These are phyloP conservation scores for Fusarium sacchari DNA, from an alignment of 2,329 filamentous ascomycete species.

Conservation along the genomic window DNA sequence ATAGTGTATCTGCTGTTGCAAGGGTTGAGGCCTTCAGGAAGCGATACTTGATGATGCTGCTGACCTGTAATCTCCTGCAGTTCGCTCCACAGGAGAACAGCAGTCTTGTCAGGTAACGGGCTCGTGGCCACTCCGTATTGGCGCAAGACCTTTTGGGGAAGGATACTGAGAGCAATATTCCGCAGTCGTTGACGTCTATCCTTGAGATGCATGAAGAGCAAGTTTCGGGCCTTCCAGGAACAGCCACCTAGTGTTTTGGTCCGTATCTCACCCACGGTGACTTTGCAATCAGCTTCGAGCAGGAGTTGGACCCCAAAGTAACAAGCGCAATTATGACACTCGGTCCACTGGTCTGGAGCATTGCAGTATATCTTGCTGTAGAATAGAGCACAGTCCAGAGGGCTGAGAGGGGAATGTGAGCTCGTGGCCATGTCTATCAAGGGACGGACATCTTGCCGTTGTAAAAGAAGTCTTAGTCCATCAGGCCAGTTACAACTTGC, in stretches of 20 bases:
- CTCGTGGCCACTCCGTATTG: background rate
- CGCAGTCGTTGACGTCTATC: background rate
- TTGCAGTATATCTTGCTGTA: background rate
- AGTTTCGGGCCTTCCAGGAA: background rate
- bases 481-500: background rate
- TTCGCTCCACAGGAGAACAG: background rate
- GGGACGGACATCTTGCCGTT: fast-evolving
- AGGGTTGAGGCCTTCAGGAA: background rate
- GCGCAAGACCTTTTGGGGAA: fast-evolving
- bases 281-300: background rate
- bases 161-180: fast-evolving
- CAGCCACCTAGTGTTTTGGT: fast-evolving
- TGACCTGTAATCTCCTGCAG: background rate
- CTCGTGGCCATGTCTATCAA: background rate
- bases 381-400: background rate
- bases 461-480: background rate
- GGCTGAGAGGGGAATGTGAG: fast-evolving
- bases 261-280: fast-evolving
- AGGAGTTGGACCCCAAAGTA: background rate
- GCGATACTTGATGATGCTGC: fast-evolving
- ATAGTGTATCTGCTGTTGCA: no score
- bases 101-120: background rate
- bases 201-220: background rate
- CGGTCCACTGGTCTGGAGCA: background rate
- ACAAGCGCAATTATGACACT: background rate